These are phyloP conservation scores for Cinnamomum micranthum DNA, from an alignment of 164 flowering plant species.

Conservation along the genomic window DNA sequence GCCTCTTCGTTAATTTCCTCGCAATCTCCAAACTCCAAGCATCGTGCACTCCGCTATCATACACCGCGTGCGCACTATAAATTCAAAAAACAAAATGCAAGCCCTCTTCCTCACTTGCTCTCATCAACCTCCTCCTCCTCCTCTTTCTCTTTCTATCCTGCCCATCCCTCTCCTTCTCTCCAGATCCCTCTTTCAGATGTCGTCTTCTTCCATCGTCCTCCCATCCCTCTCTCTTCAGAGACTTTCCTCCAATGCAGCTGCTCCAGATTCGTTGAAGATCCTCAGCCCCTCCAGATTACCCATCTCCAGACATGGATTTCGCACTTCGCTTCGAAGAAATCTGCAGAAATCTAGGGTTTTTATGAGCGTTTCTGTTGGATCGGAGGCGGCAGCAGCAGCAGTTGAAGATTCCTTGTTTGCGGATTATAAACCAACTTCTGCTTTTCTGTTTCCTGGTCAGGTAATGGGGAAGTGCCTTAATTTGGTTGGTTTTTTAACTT, in stretches of 20 bases:
- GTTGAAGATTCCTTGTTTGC: slow-evolving; percentile 68
- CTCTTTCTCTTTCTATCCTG: background rate
- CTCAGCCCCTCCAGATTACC: slow-evolving; percentile 15
- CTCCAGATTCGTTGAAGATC: slow-evolving; percentile 16
- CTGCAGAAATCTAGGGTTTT: slow-evolving; percentile 52
- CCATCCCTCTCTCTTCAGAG: slow-evolving; percentile 42
- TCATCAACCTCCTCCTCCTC: background rate
- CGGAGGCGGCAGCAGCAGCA: slow-evolving; percentile 16
- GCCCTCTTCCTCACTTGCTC: background rate
- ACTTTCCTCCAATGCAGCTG: slow-evolving; percentile 10
- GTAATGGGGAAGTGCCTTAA: slow-evolving; percentile 25
- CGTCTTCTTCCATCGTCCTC: slow-evolving; percentile 35
- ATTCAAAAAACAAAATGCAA: background rate
- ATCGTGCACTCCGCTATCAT: slow-evolving; percentile 33
- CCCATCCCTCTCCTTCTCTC: background rate
- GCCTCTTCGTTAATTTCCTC: background rate
- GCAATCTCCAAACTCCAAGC: background rate
- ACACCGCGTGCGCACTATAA: slow-evolving; percentile 1
- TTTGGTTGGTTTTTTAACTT: background rate
- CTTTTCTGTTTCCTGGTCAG: slow-evolving; percentile 98
- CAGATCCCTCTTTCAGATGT: slow-evolving; percentile 25
- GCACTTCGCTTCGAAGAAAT: slow-evolving; percentile 13
- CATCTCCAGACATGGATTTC: slow-evolving; percentile 23
- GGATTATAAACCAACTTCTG: slow-evolving; percentile 71
- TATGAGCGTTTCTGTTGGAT: slow-evolving; percentile 70